Base-by-base conservation (phyloP, 2,329 filamentous ascomycete genomes). In the Magnaporthiopsis incrustans region DNA sequence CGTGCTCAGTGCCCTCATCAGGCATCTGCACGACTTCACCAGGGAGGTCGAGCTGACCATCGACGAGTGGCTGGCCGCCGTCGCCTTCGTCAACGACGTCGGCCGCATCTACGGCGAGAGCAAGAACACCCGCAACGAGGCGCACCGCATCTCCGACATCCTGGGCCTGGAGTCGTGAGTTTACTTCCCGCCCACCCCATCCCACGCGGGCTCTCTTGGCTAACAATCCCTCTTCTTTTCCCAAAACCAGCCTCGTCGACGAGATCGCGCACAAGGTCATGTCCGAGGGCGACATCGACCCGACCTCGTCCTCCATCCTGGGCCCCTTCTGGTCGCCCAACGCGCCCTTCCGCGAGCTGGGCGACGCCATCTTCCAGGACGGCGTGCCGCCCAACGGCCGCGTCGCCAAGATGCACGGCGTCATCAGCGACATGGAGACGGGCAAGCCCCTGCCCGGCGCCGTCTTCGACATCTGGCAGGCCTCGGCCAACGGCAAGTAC, bases 291-390 rank as follows among this genome's bases (percentile, higher is more conserved):
- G 77, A 78, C 18, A 71, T 77, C 18, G 80, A 83, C 63, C 79
- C 86, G 14, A 95, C 91, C 6, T 85, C 90, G 2, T 90, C 89
- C 4, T 87, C 91, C 57, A 92, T 96, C 68, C 83, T 96, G 0
- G 92, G 92, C 0, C 92, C 92, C 1, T 96, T 96, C 78, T 96
- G 90, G 85, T 84, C 90, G 7, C 82, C 85, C 58, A 83, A 92
- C 69, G 86, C 91, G 0, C 91, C 91, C 6, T 77, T 83, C 65
- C 83, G 88, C 60, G 77, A 85, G n/a, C 89, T 89, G 71, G 91
- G 89, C 61, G 83, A 81, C 59, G 87, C 80, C 69, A 91, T 95
- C 67, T 80, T 87, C 26, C 78, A 77, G 64, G 70, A 75, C 67
- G 73, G 81, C 67, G 79, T 78, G 67, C 82, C 83, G 7, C 65